phyloP scores from a whole-genome alignment of 768 basidiomycete genomes.

The Guyanaporus albipodus region DNA sequence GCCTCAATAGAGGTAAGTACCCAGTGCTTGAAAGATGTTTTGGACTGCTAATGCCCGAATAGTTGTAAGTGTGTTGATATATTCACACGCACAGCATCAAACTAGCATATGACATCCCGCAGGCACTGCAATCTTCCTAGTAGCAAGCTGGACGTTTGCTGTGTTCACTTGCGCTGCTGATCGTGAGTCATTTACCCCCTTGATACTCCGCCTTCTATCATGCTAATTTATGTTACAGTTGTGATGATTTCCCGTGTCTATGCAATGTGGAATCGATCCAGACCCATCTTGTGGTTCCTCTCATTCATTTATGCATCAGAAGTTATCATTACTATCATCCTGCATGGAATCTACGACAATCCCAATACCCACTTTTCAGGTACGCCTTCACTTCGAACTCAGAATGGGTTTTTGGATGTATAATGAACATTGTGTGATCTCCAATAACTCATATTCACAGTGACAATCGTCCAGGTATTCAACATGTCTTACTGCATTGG shows the following conservation, averaged over 20 bases:
- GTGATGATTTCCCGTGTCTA: neutral
- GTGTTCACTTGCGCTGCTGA: neutral
- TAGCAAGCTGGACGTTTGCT: fast-evolving
- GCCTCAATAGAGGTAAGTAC: neutral
- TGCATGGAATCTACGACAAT: neutral
- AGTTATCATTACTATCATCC: neutral
- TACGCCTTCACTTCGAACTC: neutral
- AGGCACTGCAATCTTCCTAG: neutral
- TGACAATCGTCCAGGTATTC: neutral
- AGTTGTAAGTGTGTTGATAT: neutral
- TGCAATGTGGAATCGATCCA: neutral
- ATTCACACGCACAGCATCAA: neutral
- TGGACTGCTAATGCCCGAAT: neutral
- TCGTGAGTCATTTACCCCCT: neutral
- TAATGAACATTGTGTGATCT: too few species aligned
- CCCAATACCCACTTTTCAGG: neutral
- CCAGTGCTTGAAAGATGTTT: neutral
- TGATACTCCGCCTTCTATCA: neutral
- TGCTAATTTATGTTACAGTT: neutral
- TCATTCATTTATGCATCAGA: neutral
- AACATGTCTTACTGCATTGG: neutral
- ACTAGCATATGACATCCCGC: neutral
- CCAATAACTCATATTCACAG: neutral
- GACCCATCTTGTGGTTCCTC: neutral
- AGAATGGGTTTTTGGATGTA: too few species aligned